Percentiles rank a stretch among this genome's conserved stretches.
Evolutionary conservation across 164 flowering plant genomes (phyloP).

Genomic region (Warburgia ugandensis): DNA sequence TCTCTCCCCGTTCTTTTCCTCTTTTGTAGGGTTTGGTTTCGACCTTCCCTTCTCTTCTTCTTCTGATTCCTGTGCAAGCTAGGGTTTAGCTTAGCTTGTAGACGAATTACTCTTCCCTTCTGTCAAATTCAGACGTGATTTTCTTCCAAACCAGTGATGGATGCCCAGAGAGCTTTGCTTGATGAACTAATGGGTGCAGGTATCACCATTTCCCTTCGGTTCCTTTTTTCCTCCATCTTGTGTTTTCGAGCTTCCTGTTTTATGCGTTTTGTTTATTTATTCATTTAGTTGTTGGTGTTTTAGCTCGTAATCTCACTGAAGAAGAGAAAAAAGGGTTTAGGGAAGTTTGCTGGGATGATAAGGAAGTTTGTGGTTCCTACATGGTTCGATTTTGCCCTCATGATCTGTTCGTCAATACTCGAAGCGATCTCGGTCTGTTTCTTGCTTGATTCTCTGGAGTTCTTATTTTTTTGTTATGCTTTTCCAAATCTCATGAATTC

Average conservation of each 20-base stretch:
- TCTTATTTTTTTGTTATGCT: slow-evolving; percentile 1
- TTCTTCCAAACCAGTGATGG: no score
- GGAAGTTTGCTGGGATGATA: slow-evolving; percentile 87
- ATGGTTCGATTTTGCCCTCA: slow-evolving; percentile 99
- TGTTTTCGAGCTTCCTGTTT: neutral
- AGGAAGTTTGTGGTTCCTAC: slow-evolving; percentile 79
- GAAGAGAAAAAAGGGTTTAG: slow-evolving; percentile 78
- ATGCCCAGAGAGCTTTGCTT: slow-evolving; percentile 92
- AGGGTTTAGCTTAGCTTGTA: no score
- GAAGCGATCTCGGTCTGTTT: slow-evolving; percentile 90
- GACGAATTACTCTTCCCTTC: no score
- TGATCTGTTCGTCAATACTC: slow-evolving; percentile 92
- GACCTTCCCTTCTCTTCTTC: no score
- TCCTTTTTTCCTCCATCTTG: neutral
- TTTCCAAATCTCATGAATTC: neutral
- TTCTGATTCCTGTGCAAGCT: no score
- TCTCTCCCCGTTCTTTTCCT: no score
- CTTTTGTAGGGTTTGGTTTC: no score
- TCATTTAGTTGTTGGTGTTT: slow-evolving; percentile 1
- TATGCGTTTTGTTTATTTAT: no score
- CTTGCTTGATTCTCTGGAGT: neutral
- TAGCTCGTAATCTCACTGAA: slow-evolving; percentile 90
- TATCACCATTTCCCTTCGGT: slow-evolving; percentile 5
- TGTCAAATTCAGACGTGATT: no score
- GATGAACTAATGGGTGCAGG: slow-evolving; percentile 99